Evolutionary conservation across 2,329 filamentous ascomycete species (phyloP).

Genomic region (Fusarium praegraminearum): DNA sequence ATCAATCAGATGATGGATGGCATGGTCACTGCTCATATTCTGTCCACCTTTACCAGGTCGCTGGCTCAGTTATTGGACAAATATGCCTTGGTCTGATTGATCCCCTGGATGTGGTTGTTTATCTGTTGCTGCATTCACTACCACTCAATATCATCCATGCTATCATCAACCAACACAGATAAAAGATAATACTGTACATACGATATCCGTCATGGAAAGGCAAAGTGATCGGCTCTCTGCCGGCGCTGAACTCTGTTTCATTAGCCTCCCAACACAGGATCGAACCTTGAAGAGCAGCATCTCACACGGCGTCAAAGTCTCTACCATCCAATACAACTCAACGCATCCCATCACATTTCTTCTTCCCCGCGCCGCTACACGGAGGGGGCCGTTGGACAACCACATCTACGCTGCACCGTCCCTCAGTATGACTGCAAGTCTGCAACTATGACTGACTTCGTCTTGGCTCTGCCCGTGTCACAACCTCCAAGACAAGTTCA

Average conservation of each 20-base stretch:
- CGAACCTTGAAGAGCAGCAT: slow-evolving; percentile 34
- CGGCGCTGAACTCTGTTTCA: slow-evolving; percentile 42
- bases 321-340: slow-evolving; percentile 5
- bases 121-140: slow-evolving; percentile 6
- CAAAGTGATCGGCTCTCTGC: slow-evolving; percentile 25
- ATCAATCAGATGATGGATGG: slow-evolving; percentile 34
- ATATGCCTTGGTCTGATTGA: neutral
- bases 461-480: slow-evolving; percentile 11
- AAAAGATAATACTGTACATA: slow-evolving; percentile 5
- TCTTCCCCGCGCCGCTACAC: slow-evolving; percentile 21
- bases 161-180: slow-evolving; percentile 10
- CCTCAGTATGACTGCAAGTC: neutral
- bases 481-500: slow-evolving; percentile 11
- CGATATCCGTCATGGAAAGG: neutral
- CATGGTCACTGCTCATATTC: slow-evolving; percentile 20
- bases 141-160: neutral
- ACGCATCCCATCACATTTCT: neutral
- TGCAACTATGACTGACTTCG: neutral
- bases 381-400: slow-evolving; percentile 33
- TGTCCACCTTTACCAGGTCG: neutral
- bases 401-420: neutral
- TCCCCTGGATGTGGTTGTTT: slow-evolving; percentile 16
- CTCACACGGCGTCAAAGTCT: slow-evolving; percentile 24
- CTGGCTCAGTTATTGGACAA: neutral
- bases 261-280: slow-evolving; percentile 35